Conservation (phyloP, 1,284 basidiomycete species). For the Stygiomarasmius scandens region DNA sequence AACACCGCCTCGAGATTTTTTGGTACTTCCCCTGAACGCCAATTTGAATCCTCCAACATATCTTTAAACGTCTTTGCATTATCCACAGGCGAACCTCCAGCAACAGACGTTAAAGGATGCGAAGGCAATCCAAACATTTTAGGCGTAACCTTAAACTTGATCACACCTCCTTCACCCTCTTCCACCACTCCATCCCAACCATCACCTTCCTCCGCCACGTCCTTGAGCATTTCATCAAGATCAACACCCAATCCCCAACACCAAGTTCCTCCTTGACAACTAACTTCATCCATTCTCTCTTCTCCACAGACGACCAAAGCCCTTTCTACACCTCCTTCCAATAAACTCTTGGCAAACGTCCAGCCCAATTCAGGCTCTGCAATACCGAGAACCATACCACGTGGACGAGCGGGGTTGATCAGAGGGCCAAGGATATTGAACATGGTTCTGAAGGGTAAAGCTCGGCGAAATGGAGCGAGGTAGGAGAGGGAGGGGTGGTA, state of each 20-base stretch:
- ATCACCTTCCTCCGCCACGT: neutral
- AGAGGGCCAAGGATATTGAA: constrained; percentile 97
- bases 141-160: constrained; percentile 54
- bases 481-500: constrained; percentile 60
- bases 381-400: constrained; percentile 89
- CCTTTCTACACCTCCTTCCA: constrained; percentile 71
- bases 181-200: neutral
- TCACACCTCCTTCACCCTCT: constrained; percentile 62
- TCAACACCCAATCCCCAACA: constrained; percentile 44
- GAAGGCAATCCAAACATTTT: constrained; percentile 72
- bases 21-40: constrained; percentile 38
- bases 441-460: constrained; percentile 93
- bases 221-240: neutral
- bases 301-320: constrained; percentile 94
- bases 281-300: constrained; percentile 94
- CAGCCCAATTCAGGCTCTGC: constrained; percentile 83
- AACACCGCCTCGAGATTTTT: constrained; percentile 59
- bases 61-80: constrained; percentile 72
- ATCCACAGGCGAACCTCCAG: constrained; percentile 71
- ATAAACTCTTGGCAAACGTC: constrained; percentile 81
- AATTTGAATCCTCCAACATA: constrained; percentile 44
- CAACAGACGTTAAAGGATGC: constrained; percentile 72
- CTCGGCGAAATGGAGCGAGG: constrained; percentile 84
- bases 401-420: constrained; percentile 89
- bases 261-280: constrained; percentile 86